Conservation (phyloP, 2,329 filamentous ascomycete genomes). For the Macrophomina pseudophaseolina region DNA sequence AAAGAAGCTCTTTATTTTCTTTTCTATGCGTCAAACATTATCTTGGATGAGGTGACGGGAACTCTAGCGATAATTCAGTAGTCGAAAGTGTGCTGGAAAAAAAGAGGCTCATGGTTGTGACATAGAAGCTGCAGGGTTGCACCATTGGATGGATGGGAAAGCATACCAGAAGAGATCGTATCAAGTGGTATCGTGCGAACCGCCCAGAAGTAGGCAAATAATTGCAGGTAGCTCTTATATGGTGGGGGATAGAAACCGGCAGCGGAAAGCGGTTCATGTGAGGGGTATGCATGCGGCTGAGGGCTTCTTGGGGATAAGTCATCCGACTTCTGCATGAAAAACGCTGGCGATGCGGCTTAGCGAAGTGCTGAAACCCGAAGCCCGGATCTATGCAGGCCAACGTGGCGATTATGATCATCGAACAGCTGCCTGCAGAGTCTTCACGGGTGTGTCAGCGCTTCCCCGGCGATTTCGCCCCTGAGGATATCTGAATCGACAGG, state of each 20-base stretch:
- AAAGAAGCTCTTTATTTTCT: background rate
- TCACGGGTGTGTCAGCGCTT: background rate
- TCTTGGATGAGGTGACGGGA: background rate
- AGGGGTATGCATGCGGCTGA: background rate
- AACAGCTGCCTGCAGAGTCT: constrained; percentile 3
- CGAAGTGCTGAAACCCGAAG: background rate
- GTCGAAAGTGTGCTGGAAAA: background rate
- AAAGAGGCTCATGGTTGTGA: background rate
- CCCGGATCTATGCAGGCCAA: constrained; percentile 10
- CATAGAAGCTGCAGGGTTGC: background rate
- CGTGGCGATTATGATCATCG: background rate
- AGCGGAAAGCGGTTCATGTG: background rate
- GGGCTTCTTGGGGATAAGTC: background rate
- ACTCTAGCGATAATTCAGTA: too few species aligned
- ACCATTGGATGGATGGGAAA: background rate
- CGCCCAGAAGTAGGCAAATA: background rate
- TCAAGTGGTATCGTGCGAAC: background rate
- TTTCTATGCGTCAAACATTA: too few species aligned
- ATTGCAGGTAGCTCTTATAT: background rate
- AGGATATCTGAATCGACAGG: background rate
- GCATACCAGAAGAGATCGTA: background rate
- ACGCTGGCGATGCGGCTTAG: background rate
- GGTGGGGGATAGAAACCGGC: background rate
- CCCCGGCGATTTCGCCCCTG: background rate
- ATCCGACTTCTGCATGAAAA: background rate